Conservation (phyloP, 192 early-diverging fungal genomes). For the Mycoemilia scoparia region DNA sequence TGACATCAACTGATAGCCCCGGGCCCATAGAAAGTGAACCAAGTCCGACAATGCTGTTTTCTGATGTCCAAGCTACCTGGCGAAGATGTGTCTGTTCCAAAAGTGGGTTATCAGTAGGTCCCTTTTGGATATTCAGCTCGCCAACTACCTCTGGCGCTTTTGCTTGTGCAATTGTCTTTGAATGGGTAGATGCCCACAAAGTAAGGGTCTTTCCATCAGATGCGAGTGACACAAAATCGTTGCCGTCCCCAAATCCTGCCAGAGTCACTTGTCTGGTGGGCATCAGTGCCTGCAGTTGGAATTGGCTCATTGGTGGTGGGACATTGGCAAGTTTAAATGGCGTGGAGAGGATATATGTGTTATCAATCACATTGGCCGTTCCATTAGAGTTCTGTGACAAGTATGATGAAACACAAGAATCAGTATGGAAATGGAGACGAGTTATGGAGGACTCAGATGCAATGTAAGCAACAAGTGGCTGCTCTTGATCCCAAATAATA, state of each 20-base stretch:
- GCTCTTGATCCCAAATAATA: slow-evolving; percentile 70
- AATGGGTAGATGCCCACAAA: slow-evolving; percentile 4
- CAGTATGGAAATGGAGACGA: slow-evolving; percentile 6
- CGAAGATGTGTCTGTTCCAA: no score
- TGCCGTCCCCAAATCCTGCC: slow-evolving; percentile 34
- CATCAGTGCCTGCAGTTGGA: slow-evolving; percentile 2
- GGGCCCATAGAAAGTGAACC: no score
- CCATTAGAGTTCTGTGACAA: slow-evolving; percentile 9
- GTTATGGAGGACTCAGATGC: slow-evolving; percentile 12
- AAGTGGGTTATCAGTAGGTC: no score
- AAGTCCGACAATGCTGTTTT: no score
- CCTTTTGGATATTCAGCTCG: neutral
- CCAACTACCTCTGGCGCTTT: slow-evolving; percentile 9
- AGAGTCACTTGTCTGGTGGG: slow-evolving; percentile 42
- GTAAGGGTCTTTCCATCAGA: slow-evolving; percentile 27
- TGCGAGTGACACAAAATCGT: slow-evolving; percentile 53
- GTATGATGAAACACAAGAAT: slow-evolving; percentile 6
- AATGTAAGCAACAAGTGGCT: slow-evolving; percentile 41
- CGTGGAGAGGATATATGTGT: slow-evolving; percentile 24
- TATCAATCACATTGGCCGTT: slow-evolving; percentile 64
- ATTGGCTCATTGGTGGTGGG: slow-evolving; percentile 80
- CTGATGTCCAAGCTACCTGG: no score
- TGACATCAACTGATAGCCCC: no score
- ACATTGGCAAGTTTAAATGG: slow-evolving; percentile 53
- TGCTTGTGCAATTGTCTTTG: slow-evolving; percentile 4